These are phyloP conservation scores for Biscogniauxia mediterranea DNA, from an alignment of 2,329 filamentous ascomycete species.

Conservation along the genomic window DNA sequence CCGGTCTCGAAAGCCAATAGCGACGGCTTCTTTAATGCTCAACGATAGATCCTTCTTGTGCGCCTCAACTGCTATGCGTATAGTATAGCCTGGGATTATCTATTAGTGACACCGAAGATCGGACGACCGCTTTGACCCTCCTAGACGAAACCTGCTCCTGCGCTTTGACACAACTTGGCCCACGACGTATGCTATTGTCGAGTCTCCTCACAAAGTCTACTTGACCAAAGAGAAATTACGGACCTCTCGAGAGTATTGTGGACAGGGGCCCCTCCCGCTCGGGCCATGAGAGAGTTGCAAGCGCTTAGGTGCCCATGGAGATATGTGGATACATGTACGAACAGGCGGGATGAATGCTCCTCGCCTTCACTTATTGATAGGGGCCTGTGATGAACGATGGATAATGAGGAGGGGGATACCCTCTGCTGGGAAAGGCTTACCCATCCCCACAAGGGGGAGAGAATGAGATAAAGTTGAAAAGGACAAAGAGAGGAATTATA, in stretches of 20 bases:
- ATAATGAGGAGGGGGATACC: background rate
- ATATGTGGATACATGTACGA: background rate
- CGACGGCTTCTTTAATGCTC: background rate
- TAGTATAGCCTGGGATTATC: background rate
- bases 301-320: background rate
- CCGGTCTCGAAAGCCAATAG: background rate
- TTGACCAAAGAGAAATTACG: background rate
- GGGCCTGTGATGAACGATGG: background rate
- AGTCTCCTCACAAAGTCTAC: background rate
- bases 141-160: conserved; percentile 1
- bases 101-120: background rate
- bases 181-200: background rate
- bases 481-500: no score
- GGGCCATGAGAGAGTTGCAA: background rate
- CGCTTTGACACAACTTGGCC: conserved; percentile 6
- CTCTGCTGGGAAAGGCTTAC: background rate
- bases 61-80: background rate
- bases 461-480: background rate
- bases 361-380: background rate
- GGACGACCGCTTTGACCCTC: conserved; percentile 8
- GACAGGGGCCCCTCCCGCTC: background rate
- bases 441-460: background rate
- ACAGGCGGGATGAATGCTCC: background rate
- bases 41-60: background rate
- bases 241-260: background rate